These are phyloP conservation scores for Arabidopsis hybrid DNA, from an alignment of 441 rosid genomes.

Conservation along the genomic window DNA sequence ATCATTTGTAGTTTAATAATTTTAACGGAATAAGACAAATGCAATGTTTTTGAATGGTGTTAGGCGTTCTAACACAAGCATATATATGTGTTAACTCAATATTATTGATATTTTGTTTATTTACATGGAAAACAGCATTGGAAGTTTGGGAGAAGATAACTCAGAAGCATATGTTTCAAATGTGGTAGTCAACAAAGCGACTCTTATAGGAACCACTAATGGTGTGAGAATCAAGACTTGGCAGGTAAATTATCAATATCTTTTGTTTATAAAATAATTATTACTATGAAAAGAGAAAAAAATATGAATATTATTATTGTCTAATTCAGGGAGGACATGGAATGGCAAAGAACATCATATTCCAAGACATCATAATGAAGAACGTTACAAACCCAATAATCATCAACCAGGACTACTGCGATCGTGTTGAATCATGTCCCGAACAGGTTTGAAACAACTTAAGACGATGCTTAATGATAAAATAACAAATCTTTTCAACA, in stretches of 20 bases:
- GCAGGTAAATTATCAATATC: constrained; percentile 65
- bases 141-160: constrained; percentile 81
- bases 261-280: not conserved
- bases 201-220: constrained; percentile 76
- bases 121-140: constrained; percentile 59
- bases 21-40: too few species aligned
- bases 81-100: not conserved
- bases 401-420: constrained; percentile 84
- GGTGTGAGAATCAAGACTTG: constrained; percentile 98
- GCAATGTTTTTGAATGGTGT: not conserved
- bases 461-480: not conserved
- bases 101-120: constrained; percentile 11
- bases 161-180: constrained; percentile 80
- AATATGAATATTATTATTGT: constrained; percentile 1
- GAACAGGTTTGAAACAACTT: constrained; percentile 56
- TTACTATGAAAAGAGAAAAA: not conserved
- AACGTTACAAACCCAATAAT: constrained; percentile 84
- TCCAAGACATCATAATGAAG: constrained; percentile 61
- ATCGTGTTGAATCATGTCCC: constrained; percentile 53
- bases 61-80: not conserved
- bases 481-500: not conserved
- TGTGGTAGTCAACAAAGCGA: constrained; percentile 74
- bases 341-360: constrained; percentile 66
- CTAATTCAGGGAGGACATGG: constrained; percentile 79
- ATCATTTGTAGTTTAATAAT: too few species aligned